Conservation (phyloP, 441 rosid genomes). For the Erodium trifolium region DNA sequence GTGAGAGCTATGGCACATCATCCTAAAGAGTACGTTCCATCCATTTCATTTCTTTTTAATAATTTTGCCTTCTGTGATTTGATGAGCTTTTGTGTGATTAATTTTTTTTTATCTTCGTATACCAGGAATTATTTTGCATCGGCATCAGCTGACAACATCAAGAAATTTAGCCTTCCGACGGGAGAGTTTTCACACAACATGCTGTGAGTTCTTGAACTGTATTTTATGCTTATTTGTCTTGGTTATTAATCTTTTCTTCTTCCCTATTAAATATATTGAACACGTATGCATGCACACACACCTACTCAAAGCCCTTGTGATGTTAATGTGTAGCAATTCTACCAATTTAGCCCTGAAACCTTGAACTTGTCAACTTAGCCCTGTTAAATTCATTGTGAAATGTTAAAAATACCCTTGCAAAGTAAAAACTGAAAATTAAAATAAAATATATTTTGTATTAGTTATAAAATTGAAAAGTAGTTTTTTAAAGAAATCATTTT, state of each 20-base stretch:
- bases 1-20: conserved; percentile 92
- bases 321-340: no score
- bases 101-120: neutral
- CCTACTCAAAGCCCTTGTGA: no score
- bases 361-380: no score
- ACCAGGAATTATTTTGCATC: conserved; percentile 80
- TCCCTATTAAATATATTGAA: neutral
- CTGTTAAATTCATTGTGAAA: no score
- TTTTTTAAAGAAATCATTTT: no score
- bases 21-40: conserved; percentile 68
- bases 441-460: no score
- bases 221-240: neutral
- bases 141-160: conserved; percentile 93
- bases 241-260: neutral
- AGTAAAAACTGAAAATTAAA: no score
- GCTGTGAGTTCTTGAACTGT: conserved; percentile 60
- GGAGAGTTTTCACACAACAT: conserved; percentile 94
- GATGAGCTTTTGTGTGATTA: conserved; percentile 5
- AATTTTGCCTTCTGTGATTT: neutral
- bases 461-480: no score
- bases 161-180: conserved; percentile 75
- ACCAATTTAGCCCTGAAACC: no score
- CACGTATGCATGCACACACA: no score
- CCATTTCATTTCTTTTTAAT: conserved; percentile 11
- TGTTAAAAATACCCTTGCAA: no score